Base-by-base conservation (phyloP, 169 alveolate genomes). In the Plasmodium yoelii region DNA sequence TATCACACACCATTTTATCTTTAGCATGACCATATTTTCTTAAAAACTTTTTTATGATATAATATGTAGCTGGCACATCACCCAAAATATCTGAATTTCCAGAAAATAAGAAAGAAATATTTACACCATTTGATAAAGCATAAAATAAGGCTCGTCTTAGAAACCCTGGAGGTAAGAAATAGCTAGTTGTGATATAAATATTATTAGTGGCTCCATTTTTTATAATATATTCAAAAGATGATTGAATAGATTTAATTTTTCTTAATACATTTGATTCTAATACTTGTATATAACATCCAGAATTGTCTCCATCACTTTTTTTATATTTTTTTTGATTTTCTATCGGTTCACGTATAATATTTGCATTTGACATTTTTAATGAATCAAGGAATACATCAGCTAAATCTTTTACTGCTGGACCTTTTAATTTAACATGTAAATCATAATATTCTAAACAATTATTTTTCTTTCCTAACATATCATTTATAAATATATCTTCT, bases 51-150 rank as follows among this genome's bases (percentile, higher is more conserved):
- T 92, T 89, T 18, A 93, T 87, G 13, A 95, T 91, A 82, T 95
- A 92, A 55, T 90, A 80, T 8, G 96, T 94, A 1, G 97, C 95
- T 26, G 92, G 92, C 2, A 93, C 91, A 71, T 95, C 97, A 13
- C 97, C 96, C 6, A 87, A 88, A 9, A 95, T 73, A 44, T 95
- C 97, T 12, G 97, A 95, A 44, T 92, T 94, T 24, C 97, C 97
- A 18, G 97, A 95, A 19, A 95, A 88, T 15, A 95, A 92, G 87
- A 95, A 84, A 49, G 92, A 91, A 18, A 95, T 72, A 28, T 73
- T 47, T 22, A 95, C 90, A 8, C 92, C 91, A 28, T 94, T 87
- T 47, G 60, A 73, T 46, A 86, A 88, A 34, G 96, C 95, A 7
- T 93, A 71, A 80, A 92, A 88, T 12, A 95, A 87, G 5, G 96